Evolutionary conservation across 257 asterid species (phyloP).

Genomic region (Solanum paucissectum): DNA sequence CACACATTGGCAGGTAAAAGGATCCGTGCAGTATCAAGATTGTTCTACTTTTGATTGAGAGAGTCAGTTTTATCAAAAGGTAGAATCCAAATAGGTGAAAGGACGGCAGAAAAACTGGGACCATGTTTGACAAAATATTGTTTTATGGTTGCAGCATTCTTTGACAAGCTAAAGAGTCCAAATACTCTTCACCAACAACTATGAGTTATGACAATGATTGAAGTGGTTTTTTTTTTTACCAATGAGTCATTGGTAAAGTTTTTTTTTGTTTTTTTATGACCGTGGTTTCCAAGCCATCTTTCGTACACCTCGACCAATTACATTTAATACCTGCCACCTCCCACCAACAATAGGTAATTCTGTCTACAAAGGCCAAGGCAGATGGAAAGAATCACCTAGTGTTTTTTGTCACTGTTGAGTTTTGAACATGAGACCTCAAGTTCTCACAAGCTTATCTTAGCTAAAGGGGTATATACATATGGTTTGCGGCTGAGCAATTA

Average conservation of each 20-base stretch:
- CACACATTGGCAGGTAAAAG: neutral
- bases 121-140: neutral
- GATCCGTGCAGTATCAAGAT: neutral
- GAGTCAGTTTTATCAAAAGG: neutral
- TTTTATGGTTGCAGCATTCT: neutral
- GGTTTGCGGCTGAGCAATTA: neutral
- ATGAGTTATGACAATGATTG: neutral
- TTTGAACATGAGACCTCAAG: too few relatives aligned
- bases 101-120: neutral
- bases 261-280: neutral
- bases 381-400: neutral
- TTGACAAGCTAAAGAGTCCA: neutral
- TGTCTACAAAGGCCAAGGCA: too few relatives aligned
- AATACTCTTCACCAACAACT: neutral
- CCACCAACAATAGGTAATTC: neutral
- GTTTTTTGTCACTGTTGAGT: too few relatives aligned
- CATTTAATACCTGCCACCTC: rapidly evolving
- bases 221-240: neutral
- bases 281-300: too few relatives aligned
- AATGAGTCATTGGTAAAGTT: neutral
- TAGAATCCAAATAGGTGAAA: neutral
- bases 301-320: too few relatives aligned
- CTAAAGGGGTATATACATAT: neutral
- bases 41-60: neutral
- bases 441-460: neutral